Percentiles rank a stretch among this genome's conserved stretches.
Evolutionary conservation across 2,329 filamentous ascomycete species (phyloP).

Genomic region (Biscogniauxia mediterranea): DNA sequence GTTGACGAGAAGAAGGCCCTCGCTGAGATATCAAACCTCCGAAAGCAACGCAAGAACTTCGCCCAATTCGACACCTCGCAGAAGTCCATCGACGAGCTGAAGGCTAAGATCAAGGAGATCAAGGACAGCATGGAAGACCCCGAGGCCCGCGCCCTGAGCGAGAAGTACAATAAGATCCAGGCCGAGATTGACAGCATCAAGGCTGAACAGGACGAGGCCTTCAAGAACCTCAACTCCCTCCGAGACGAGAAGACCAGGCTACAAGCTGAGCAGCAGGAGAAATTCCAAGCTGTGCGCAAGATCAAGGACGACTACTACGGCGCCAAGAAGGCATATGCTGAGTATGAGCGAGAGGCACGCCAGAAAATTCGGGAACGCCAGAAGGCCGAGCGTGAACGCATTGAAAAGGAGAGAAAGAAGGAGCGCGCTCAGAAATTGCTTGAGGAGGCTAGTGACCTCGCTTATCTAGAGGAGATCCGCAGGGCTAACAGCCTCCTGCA

Average conservation of each 20-base stretch:
- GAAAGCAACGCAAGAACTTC: conserved; percentile 91
- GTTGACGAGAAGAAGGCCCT: conserved; percentile 97
- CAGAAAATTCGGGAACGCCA: conserved; percentile 74
- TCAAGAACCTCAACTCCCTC: conserved; percentile 81
- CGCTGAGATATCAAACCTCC: conserved; percentile 74
- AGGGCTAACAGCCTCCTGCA: conserved; percentile 83
- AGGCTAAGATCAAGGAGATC: conserved; percentile 82
- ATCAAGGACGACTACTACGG: conserved; percentile 87
- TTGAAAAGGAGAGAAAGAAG: conserved; percentile 70
- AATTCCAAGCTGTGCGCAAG: conserved; percentile 77
- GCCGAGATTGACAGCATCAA: conserved; percentile 87
- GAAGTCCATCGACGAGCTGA: conserved; percentile 85
- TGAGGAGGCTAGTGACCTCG: conserved; percentile 78
- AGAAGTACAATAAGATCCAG: conserved; percentile 82
- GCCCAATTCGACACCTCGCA: conserved; percentile 78
- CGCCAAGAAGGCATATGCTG: conserved; percentile 75
- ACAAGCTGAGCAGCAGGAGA: conserved; percentile 82
- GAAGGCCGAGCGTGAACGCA: conserved; percentile 75
- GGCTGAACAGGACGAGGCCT: conserved; percentile 85
- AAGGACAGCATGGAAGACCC: conserved; percentile 89
- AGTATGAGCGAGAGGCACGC: conserved; percentile 81
- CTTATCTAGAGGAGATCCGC: conserved; percentile 90
- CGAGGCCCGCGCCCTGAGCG: conserved; percentile 82
- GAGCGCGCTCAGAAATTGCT: conserved; percentile 74
- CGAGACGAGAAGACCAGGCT: conserved; percentile 84